These are phyloP conservation scores for Mortierella sp. DNA, from an alignment of 371 early-diverging fungal genomes.

Conservation along the genomic window DNA sequence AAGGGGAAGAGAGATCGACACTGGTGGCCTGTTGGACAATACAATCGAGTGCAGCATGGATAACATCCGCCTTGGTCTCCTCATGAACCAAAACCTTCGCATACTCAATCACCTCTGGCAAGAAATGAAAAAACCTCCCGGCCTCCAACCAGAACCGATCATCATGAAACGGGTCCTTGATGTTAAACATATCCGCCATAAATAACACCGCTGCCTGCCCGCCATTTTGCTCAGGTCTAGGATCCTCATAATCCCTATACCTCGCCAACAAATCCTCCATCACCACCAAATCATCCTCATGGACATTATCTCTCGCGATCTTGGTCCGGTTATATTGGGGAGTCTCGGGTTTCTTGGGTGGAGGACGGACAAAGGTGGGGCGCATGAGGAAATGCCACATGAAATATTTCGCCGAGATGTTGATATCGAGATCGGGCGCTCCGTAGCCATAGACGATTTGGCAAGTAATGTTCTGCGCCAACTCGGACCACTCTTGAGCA, in stretches of 20 bases:
- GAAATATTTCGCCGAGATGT: conserved; percentile 11
- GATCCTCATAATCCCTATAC: conserved; percentile 5
- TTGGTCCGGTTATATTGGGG: background rate
- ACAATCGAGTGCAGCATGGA: background rate
- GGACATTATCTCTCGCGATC: conserved; percentile 2
- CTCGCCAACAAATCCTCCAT: conserved; percentile 24
- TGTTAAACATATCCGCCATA: conserved; percentile 17
- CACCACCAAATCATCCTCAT: conserved; percentile 5
- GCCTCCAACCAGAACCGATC: conserved; percentile 19
- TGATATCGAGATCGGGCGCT: conserved; percentile 8
- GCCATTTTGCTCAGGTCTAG: background rate
- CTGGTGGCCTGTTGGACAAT: background rate
- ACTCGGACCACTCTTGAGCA: background rate
- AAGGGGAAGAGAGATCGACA: background rate
- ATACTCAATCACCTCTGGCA: conserved; percentile 13
- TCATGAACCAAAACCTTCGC: background rate
- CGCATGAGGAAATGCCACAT: conserved; percentile 32
- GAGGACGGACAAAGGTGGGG: background rate
- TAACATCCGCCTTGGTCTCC: background rate
- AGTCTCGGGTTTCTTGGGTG: conserved; percentile 7
- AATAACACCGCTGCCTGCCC: conserved; percentile 8
- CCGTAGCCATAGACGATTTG: conserved; percentile 31
- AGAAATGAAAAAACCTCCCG: conserved; percentile 24
- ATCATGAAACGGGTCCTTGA: conserved; percentile 14
- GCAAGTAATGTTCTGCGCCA: conserved; percentile 16